Conservation (phyloP, 1,139 yeast genomes). For the Zygosaccharomyces sapae region DNA sequence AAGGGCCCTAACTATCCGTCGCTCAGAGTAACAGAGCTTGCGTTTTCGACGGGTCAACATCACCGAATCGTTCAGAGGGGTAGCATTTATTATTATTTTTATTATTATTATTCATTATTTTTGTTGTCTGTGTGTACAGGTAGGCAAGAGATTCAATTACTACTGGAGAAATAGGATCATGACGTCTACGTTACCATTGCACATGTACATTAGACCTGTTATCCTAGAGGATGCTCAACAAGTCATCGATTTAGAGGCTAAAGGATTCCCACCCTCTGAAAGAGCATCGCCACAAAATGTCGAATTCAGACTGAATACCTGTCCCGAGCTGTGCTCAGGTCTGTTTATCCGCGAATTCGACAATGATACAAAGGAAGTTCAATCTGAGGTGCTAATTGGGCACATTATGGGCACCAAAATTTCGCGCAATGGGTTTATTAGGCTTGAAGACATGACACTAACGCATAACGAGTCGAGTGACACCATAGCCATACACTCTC, state of each 20-base stretch:
- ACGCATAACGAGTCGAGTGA: constrained; percentile 68
- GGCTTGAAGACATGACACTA: constrained; percentile 64
- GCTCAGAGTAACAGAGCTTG: too few relatives aligned
- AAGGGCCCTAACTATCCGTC: too few relatives aligned
- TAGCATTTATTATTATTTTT: too few relatives aligned
- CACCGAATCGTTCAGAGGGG: too few relatives aligned
- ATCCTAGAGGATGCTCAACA: constrained; percentile 63
- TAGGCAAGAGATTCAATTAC: not conserved
- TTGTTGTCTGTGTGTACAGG: not conserved
- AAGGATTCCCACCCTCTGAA: constrained; percentile 65
- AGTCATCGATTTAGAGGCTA: constrained; percentile 57
- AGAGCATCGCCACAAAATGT: constrained; percentile 63
- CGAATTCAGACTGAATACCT: constrained; percentile 64
- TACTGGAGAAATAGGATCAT: not conserved
- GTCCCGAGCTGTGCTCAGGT: constrained; percentile 91
- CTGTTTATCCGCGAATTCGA: constrained; percentile 69
- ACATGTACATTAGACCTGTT: constrained; percentile 80
- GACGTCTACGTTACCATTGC: constrained; percentile 44
- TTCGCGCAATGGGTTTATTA: constrained; percentile 45
- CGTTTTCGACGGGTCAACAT: too few relatives aligned
- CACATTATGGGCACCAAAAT: constrained; percentile 83
- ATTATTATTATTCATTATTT: too few relatives aligned
- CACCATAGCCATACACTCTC: constrained; percentile 75
- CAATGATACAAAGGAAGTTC: constrained; percentile 35
- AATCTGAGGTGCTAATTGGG: constrained; percentile 70